Evolutionary conservation across 345 rosid genomes (phyloP), one percentile per base, ranked within the genome.

Genomic region (Eucalyptus erythrocorys): DNA sequence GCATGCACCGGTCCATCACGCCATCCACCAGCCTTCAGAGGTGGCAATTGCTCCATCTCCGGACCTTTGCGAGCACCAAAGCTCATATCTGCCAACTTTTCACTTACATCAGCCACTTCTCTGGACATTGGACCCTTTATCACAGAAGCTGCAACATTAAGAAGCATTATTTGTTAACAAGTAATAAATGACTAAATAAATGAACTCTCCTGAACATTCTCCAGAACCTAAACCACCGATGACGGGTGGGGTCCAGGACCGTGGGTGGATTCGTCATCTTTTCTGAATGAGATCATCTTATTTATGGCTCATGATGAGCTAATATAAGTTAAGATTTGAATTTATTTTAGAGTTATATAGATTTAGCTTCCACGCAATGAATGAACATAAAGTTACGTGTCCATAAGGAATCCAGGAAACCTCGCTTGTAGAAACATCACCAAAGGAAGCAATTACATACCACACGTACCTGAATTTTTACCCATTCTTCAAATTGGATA

Each of bases 1-100:
- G 89, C 84, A 89, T 92, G 96, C 45, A 92, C 93, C 26, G 93
- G 91, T 85, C 85, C 85, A 48, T 57, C 90, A 24, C 87, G 85
- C 87, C 87, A 85, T 64, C 87, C 51, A 5, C 87, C 68, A 12
- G 87, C 87, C 85, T 48, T 85, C 68, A 49, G 50, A 49, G 85
- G 87, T 3, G 87, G 87, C 14, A 66, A 8, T 21, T 34, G 87
- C 87, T 85, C 87, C 82, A 53, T 85, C 32, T 32, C 87, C 24
- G 37, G 40, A n/a, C 51, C 84, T 76, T 42, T 88, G 22, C 48
- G n/a, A 48, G 87, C 26, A 50, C 87, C 64, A 34, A 88, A 40
- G 22, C 53, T 88, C 85, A 88, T 48, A 85, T 86, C 76, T 16
- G 87, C 87, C 47, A 88, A 86, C 85, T 88, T 86, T 27, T 64